A percentile compares a stretch with the other conserved stretches of the same genome.
These are phyloP conservation scores for Dactylellina leptospora DNA, from an alignment of 2,329 filamentous ascomycete genomes.

Conservation along the genomic window DNA sequence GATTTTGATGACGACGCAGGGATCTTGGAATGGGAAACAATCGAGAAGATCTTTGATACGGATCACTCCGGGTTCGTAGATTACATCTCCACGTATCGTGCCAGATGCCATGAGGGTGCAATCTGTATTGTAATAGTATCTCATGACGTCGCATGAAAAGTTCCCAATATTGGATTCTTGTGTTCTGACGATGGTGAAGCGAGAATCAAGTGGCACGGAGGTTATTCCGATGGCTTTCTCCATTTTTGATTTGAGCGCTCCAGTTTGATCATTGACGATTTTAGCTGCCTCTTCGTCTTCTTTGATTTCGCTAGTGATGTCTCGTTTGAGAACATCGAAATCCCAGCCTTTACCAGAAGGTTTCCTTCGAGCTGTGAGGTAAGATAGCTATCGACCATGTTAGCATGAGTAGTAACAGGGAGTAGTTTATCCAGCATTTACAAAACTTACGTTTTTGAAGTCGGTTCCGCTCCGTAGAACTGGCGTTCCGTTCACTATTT, in stretches of 20 bases:
- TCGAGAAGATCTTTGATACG: slow-evolving; percentile 82
- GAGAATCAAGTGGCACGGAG: slow-evolving; percentile 80
- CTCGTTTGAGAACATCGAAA: slow-evolving; percentile 77
- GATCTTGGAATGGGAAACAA: slow-evolving; percentile 92
- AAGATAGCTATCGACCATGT: slow-evolving; percentile 72
- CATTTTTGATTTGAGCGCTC: slow-evolving; percentile 76
- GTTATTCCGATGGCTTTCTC: slow-evolving; percentile 87
- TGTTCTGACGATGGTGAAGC: slow-evolving; percentile 81
- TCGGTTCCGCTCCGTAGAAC: slow-evolving; percentile 88
- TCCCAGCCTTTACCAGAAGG: slow-evolving; percentile 70
- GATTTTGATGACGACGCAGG: slow-evolving; percentile 78
- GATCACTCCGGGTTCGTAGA: slow-evolving; percentile 82
- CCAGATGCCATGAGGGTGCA: slow-evolving; percentile 85
- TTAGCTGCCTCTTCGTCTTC: slow-evolving; percentile 70
- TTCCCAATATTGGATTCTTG: slow-evolving; percentile 86
- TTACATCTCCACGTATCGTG: slow-evolving; percentile 85
- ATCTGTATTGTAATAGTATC: slow-evolving; percentile 80
- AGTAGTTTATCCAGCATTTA: neutral
- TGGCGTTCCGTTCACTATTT: slow-evolving; percentile 79
- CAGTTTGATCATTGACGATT: slow-evolving; percentile 74
- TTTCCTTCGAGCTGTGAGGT: slow-evolving; percentile 77
- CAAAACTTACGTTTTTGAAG: slow-evolving; percentile 69
- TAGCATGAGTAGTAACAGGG: slow-evolving; percentile 5
- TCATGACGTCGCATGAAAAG: slow-evolving; percentile 91
- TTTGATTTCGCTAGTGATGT: slow-evolving; percentile 65